A percentile compares a stretch with the other conserved stretches of the same genome.
phyloP scores from a whole-genome alignment of 192 early-diverging fungal genomes.

The Backusella luteola region DNA sequence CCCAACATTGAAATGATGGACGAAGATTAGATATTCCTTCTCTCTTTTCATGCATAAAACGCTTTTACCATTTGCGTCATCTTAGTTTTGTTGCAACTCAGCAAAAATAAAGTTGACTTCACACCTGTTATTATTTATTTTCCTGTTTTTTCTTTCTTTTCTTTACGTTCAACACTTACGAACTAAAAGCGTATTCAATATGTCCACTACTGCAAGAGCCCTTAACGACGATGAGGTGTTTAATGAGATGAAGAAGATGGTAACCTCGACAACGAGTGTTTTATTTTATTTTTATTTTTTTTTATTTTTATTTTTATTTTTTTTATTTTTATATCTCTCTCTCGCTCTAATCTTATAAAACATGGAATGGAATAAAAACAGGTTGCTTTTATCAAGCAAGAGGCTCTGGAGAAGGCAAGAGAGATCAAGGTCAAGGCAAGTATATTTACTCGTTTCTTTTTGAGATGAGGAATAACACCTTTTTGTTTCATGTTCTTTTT shows the following conservation, averaged over 20 bases:
- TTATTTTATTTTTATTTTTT: no score
- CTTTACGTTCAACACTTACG: background rate
- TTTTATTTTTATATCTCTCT: background rate
- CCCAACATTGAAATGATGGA: conserved; percentile 12
- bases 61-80: background rate
- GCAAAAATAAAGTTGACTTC: background rate
- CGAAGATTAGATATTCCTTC: background rate
- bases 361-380: conserved; percentile 26
- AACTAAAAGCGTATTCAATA: background rate
- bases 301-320: background rate
- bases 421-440: conserved; percentile 96
- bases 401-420: conserved; percentile 95
- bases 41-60: background rate
- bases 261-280: conserved; percentile 16
- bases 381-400: conserved; percentile 98
- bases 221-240: conserved; percentile 95
- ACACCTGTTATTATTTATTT: background rate
- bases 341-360: background rate
- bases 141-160: background rate
- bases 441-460: background rate
- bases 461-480: background rate
- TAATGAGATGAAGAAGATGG: conserved; percentile 99
- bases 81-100: background rate
- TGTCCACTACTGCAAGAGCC: conserved; percentile 39
- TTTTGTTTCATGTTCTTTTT: background rate